Evolutionary conservation across 176 grass and related monocot species (phyloP), one percentile per base, ranked within the genome.

Genomic region (Triticum turgidum): DNA sequence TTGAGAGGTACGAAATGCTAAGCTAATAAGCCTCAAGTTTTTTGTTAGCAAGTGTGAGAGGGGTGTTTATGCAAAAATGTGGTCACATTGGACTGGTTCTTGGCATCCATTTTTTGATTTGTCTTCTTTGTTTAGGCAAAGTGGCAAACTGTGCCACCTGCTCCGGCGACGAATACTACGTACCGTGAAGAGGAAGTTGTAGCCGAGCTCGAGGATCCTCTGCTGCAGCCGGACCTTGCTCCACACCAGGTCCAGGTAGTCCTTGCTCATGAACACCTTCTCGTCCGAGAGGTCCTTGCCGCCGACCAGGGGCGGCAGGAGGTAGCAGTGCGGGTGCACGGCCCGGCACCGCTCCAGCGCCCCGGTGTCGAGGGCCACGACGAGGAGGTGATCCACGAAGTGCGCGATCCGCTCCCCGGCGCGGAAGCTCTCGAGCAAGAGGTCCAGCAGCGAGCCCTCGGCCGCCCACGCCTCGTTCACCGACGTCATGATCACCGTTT

Each of bases 111-210:
- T 76, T 32, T 15, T 68, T 11, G 1, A 13, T 21, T 15, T 52
- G 24, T 76, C 9, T 3, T 51, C 0, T 20, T 58, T 17, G 72
- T 25, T 25, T 25, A 25, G 25, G 25, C 25, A 25, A 25, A 25
- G 25, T 25, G 25, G 25, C 25, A 67, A 79, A 59, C 37, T 80
- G 20, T 76, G 61, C 63, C 47, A 86, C 68, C 37, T 77, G 27
- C 34, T 51, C 27, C 7, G 14, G 34, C 12, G 72, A 75, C 65
- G 14, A 5, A n/a, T 4, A 38, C 33, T 34, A 45, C 78, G 24
- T 89, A 97, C 94, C 86, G 94, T 90, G 88, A 97, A 97, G 85
- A 97, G 88, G 79, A 97, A 97, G 85, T 97, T 97, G 90, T 97
- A 97, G 5, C 94, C 94, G 27, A 94, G 91, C 87, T 93, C 85